Evolutionary conservation across 768 basidiomycete species (phyloP), one percentile per base, ranked within the genome.

Genomic region (Leccinum boreale): DNA sequence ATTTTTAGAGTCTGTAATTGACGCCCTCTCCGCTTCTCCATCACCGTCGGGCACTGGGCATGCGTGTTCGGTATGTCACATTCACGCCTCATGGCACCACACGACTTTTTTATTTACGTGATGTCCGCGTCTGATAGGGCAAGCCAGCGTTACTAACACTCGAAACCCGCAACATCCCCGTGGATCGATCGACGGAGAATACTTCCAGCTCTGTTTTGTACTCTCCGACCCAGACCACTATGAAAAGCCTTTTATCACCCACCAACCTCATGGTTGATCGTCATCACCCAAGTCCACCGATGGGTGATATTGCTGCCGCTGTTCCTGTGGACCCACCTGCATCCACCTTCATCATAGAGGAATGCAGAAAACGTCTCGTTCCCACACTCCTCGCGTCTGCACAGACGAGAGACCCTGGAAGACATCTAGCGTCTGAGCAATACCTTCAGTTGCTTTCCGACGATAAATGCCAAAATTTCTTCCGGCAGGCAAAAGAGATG

Each of bases 371-470:
- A 24, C 60, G 19, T 10, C 67, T 72, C 53, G 49, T 51, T n/a
- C 70, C 70, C 28, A 65, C 68, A 42, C 53, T 73, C 19, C 44
- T 60, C 31, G 58, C 66, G 44, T 53, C 59, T 9, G 60, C 58
- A 11, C 60, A 55, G 33, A 56, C 59, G 56, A 67, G 53, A 59
- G 61, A 59, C 42, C 21, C 64, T 47, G 53, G 17, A n/a, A 61
- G 28, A 26, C 35, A 17, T 53, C 46, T 61, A 54, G 60, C 63
- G 19, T n/a, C 54, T 46, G 59, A 62, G 53, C 60, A 64, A 55
- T 73, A 64, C 35, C 55, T 51, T 45, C 50, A n/a, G 29, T 55
- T 73, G 53, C 67, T 71, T 45, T 66, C 70, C 24, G 71, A 73
- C 28, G 64, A 69, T 58, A 58, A 42, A 23, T 71, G 70, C 59